phyloP scores from a whole-genome alignment of 73 alveolate genomes.

The Tetrahymena thermophila region DNA sequence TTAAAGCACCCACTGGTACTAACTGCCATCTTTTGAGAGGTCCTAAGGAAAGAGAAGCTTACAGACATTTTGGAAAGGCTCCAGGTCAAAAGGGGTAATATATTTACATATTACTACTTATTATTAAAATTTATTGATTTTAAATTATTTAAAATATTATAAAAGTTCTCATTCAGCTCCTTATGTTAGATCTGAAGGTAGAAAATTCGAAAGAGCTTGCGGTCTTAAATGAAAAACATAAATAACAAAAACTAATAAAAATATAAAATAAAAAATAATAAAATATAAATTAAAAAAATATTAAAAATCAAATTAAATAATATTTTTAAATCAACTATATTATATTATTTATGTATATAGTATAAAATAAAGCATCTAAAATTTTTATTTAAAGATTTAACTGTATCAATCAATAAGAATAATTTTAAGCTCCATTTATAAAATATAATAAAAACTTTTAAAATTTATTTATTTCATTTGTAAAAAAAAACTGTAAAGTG shows the following conservation, averaged over 20 bases:
- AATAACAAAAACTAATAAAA: background rate
- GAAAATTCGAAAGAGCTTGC: background rate
- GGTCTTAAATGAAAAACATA: background rate
- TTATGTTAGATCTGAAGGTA: background rate
- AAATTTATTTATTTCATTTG: too few species aligned
- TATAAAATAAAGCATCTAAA: too few species aligned
- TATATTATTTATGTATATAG: background rate
- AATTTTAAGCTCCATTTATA: too few species aligned
- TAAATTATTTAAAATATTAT: background rate
- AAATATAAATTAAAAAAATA: background rate
- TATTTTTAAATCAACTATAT: background rate
- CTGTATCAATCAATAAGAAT: background rate
- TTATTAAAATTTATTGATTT: background rate
- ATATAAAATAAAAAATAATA: background rate
- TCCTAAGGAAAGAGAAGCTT: conserved; percentile 90
- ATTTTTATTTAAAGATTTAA: background rate
- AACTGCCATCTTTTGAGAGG: conserved; percentile 86
- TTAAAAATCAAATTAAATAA: background rate
- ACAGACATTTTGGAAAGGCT: conserved; percentile 85
- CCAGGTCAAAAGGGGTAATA: conserved; percentile 76
- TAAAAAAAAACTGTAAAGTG: too few species aligned
- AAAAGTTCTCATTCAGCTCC: background rate
- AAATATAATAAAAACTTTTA: too few species aligned
- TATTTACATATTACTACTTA: background rate
- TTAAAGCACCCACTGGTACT: conserved; percentile 77